Percentiles rank a stretch among this genome's conserved stretches.
phyloP scores from a whole-genome alignment of 176 grass and related monocot species.

The Carex littledalei region DNA sequence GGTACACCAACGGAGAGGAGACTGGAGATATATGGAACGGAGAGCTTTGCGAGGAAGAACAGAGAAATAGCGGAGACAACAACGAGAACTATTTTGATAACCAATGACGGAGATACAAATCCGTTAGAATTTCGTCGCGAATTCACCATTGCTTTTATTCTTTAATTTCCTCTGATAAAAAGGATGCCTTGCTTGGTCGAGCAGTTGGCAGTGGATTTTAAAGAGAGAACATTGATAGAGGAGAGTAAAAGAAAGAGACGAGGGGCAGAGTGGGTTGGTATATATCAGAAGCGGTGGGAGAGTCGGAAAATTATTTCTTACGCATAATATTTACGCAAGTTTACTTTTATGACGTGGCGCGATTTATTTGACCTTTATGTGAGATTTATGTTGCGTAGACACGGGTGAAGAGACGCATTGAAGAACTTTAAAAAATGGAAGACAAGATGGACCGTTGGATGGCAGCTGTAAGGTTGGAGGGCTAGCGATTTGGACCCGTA shows the following conservation, averaged over 20 bases:
- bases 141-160: slow-evolving; percentile 1
- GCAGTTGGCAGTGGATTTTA: neutral
- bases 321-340: neutral
- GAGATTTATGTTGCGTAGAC: neutral
- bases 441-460: neutral
- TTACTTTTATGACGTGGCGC: neutral
- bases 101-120: neutral
- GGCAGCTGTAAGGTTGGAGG: neutral
- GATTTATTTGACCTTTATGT: neutral
- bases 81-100: slow-evolving; percentile 44
- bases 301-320: neutral
- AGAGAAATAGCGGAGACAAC: slow-evolving; percentile 21
- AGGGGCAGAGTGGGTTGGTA: neutral
- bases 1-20: slow-evolving; percentile 30
- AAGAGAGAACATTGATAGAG: neutral
- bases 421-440: neutral
- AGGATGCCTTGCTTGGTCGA: neutral
- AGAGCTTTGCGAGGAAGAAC: slow-evolving; percentile 16
- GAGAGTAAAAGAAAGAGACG: neutral
- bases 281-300: neutral
- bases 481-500: no score
- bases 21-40: slow-evolving; percentile 32
- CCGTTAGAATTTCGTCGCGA: neutral
- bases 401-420: neutral
- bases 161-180: neutral